Evolutionary conservation across 1,139 yeast species (phyloP).

Genomic region (Hansenula lynferdii): DNA sequence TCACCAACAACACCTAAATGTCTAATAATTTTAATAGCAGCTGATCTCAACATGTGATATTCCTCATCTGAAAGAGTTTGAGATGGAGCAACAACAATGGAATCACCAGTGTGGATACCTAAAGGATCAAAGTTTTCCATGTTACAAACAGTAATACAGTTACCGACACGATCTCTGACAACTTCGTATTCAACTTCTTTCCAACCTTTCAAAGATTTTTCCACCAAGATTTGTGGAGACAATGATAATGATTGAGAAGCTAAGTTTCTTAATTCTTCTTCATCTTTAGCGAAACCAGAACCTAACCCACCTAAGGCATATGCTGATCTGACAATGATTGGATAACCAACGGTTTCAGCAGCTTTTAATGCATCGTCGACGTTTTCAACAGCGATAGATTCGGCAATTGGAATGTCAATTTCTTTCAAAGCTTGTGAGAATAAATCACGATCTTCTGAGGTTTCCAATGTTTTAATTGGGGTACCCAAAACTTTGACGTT

Average conservation of each 20-base stretch:
- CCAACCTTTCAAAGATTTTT: slow-evolving; percentile 98
- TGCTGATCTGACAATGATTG: slow-evolving; percentile 96
- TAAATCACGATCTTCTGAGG: slow-evolving; percentile 96
- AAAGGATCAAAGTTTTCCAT: slow-evolving; percentile 99
- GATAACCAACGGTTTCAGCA: slow-evolving; percentile 85
- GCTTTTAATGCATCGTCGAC: slow-evolving; percentile 91
- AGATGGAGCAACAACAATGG: slow-evolving; percentile 98
- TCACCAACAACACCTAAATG: slow-evolving; percentile 99
- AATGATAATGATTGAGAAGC: slow-evolving; percentile 85
- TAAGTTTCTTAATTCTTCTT: slow-evolving; percentile 76
- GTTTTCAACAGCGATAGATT: slow-evolving; percentile 89
- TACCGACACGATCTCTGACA: slow-evolving; percentile 92
- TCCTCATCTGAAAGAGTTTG: slow-evolving; percentile 97
- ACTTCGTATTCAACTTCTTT: slow-evolving; percentile 98
- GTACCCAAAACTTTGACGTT: slow-evolving; percentile 96
- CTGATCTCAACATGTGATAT: slow-evolving; percentile 95
- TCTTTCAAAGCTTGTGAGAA: slow-evolving; percentile 93
- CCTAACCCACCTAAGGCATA: slow-evolving; percentile 98
- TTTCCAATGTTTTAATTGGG: slow-evolving; percentile 90
- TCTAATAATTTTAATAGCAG: slow-evolving; percentile 95
- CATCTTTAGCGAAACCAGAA: slow-evolving; percentile 90
- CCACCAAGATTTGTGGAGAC: slow-evolving; percentile 94
- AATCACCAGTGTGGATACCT: slow-evolving; percentile 98
- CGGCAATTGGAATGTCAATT: slow-evolving; percentile 92
- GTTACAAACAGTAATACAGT: slow-evolving; percentile 98